Conservation (phyloP, 2,329 filamentous ascomycete species). For the Tetracladium maxilliforme region DNA sequence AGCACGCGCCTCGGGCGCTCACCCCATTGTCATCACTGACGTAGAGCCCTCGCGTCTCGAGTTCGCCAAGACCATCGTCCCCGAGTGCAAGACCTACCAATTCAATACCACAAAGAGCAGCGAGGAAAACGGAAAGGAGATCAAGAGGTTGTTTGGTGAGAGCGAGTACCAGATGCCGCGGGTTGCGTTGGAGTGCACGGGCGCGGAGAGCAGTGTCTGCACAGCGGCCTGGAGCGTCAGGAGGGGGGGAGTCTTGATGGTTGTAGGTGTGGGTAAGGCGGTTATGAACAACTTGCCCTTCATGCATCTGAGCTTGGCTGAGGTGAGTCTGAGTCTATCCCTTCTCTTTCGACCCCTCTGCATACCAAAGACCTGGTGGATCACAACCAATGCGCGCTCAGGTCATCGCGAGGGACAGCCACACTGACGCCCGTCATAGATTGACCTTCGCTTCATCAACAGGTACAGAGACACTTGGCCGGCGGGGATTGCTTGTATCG, state of each 20-base stretch:
- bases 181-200: slow-evolving; percentile 50
- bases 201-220: slow-evolving; percentile 46
- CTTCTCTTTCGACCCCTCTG: too few species aligned
- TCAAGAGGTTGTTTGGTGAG: slow-evolving; percentile 31
- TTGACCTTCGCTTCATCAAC: slow-evolving; percentile 57
- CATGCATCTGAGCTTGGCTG: slow-evolving; percentile 8
- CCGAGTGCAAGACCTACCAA: slow-evolving; percentile 35
- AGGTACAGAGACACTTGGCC: slow-evolving; percentile 59
- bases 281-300: slow-evolving; percentile 43
- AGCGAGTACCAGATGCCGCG: slow-evolving; percentile 41
- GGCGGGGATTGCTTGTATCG: slow-evolving; percentile 43
- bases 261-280: slow-evolving; percentile 46
- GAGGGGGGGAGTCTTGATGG: slow-evolving; percentile 44
- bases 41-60: slow-evolving; percentile 37
- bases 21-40: slow-evolving; percentile 50
- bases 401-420: too few species aligned
- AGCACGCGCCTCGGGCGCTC: slow-evolving; percentile 44
- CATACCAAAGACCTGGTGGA: not conserved
- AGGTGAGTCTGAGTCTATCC: slow-evolving; percentile 9
- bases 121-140: slow-evolving; percentile 32
- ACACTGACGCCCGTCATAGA: slow-evolving; percentile 20
- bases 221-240: slow-evolving; percentile 41
- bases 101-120: slow-evolving; percentile 28
- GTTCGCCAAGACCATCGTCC: slow-evolving; percentile 43
- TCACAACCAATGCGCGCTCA: too few species aligned